A percentile compares a stretch with the other conserved stretches of the same genome.
phyloP scores from a whole-genome alignment of 2,329 filamentous ascomycete species.

The Leptographium radiaticola region DNA sequence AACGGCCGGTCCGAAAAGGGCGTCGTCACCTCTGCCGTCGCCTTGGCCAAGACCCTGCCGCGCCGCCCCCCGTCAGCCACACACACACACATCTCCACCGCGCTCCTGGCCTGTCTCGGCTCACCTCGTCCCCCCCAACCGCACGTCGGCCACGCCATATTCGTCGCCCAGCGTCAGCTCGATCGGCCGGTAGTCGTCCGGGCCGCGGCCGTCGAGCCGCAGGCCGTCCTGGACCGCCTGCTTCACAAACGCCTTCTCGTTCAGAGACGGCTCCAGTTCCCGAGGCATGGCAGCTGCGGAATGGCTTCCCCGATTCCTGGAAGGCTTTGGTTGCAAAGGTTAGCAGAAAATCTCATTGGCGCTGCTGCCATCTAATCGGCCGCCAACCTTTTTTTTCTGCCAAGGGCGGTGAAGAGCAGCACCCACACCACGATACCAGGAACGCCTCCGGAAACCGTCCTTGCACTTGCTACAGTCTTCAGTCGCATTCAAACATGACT shows the following conservation, averaged over 20 bases:
- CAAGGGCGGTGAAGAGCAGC: constrained; percentile 13
- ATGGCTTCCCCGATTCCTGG: neutral
- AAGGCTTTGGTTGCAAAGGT: neutral
- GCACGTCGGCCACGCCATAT: constrained; percentile 78
- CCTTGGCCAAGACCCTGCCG: constrained; percentile 63
- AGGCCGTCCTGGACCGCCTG: constrained; percentile 70
- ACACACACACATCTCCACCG: neutral
- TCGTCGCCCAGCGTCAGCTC: constrained; percentile 78
- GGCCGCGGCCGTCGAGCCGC: constrained; percentile 69
- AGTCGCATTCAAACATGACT: constrained; percentile 37
- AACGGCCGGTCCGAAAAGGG: constrained; percentile 83
- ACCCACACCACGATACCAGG: neutral
- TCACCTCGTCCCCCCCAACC: constrained; percentile 80
- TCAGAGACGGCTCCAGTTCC: constrained; percentile 79
- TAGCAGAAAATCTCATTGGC: neutral
- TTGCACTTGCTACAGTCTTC: neutral
- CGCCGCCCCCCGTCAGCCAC: neutral
- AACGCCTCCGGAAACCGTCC: neutral
- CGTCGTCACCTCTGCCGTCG: constrained; percentile 77
- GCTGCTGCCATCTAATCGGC: neutral
- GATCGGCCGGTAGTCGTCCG: constrained; percentile 68
- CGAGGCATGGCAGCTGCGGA: constrained; percentile 56
- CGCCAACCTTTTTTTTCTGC: constrained; percentile 12
- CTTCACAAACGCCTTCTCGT: constrained; percentile 76
- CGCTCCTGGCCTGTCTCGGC: neutral